These are phyloP conservation scores for Daldinia decipiens DNA, from an alignment of 495 filamentous ascomycete species.

Conservation along the genomic window DNA sequence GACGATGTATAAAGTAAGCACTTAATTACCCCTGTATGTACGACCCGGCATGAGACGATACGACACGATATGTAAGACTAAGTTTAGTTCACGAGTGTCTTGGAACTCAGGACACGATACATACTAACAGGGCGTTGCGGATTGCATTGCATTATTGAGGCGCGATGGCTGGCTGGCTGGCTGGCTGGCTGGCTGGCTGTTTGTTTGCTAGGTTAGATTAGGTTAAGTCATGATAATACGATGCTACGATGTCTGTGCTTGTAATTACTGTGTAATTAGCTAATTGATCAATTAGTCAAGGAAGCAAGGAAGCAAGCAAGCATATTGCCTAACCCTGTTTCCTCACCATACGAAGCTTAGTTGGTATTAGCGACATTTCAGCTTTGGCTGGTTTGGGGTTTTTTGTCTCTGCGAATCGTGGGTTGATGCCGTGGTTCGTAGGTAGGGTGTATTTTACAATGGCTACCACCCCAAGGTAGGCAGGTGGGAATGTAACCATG, in stretches of 20 bases:
- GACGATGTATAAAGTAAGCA: background rate
- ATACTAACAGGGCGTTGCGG: background rate
- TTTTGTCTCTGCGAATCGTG: background rate
- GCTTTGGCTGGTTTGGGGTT: background rate
- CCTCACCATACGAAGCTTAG: background rate
- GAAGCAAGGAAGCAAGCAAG: background rate
- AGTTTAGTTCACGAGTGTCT: background rate
- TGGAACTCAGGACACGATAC: background rate
- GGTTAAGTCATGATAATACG: background rate
- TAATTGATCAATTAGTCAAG: background rate
- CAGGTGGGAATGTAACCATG: too few species aligned
- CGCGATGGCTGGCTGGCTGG: background rate
- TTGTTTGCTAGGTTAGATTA: background rate
- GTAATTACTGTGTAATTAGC: background rate
- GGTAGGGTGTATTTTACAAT: too few species aligned
- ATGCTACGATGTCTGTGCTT: background rate
- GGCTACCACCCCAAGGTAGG: too few species aligned
- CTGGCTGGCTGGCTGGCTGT: too few species aligned
- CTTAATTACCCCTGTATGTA: slow-evolving; percentile 1
- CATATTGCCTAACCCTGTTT: background rate
- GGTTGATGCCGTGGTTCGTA: background rate
- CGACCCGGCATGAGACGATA: background rate
- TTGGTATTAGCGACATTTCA: background rate
- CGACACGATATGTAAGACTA: background rate
- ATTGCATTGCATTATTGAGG: background rate